Evolutionary conservation across 768 basidiomycete species (phyloP).

Genomic region (Boletus pseudopeckii): DNA sequence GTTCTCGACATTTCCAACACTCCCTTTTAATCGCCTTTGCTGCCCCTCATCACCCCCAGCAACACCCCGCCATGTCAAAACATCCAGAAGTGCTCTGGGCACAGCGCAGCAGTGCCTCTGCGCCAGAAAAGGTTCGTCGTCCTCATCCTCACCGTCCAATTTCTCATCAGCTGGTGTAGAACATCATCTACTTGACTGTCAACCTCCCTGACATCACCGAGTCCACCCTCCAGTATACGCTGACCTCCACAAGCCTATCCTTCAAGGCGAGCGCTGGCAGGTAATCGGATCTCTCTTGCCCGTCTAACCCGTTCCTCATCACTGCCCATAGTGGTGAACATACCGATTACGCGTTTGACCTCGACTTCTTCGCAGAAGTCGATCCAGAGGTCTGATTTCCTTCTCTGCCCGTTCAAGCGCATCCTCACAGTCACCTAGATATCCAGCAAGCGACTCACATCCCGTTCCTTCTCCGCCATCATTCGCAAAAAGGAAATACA

Average conservation of each 20-base stretch:
- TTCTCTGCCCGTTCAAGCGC: neutral
- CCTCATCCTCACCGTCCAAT: neutral
- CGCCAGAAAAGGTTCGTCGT: slow-evolving; percentile 59
- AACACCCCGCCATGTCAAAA: slow-evolving; percentile 34
- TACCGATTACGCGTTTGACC: slow-evolving; percentile 68
- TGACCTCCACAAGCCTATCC: slow-evolving; percentile 54
- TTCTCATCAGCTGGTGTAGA: slow-evolving; percentile 44
- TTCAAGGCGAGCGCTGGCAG: slow-evolving; percentile 65
- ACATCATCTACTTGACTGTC: slow-evolving; percentile 80
- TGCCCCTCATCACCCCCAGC: slow-evolving; percentile 1
- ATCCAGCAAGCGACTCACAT: slow-evolving; percentile 51
- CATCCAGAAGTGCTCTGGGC: slow-evolving; percentile 96
- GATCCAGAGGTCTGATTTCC: slow-evolving; percentile 58
- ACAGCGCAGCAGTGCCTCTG: slow-evolving; percentile 73
- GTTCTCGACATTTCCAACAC: slow-evolving; percentile 31
- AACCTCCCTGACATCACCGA: slow-evolving; percentile 74
- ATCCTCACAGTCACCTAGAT: slow-evolving; percentile 12
- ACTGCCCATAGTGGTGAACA: slow-evolving; percentile 36
- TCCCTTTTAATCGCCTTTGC: slow-evolving; percentile 6
- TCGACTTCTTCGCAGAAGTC: slow-evolving; percentile 76
- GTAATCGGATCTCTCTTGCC: slow-evolving; percentile 38
- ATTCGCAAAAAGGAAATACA: slow-evolving; percentile 79
- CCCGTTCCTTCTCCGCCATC: slow-evolving; percentile 63
- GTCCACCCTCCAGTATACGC: slow-evolving; percentile 52
- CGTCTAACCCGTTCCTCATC: slow-evolving; percentile 2